A percentile compares a stretch with the other conserved stretches of the same genome.
phyloP scores from a whole-genome alignment of 2,329 filamentous ascomycete genomes.

The Neopestalotiopsis clavispora region DNA sequence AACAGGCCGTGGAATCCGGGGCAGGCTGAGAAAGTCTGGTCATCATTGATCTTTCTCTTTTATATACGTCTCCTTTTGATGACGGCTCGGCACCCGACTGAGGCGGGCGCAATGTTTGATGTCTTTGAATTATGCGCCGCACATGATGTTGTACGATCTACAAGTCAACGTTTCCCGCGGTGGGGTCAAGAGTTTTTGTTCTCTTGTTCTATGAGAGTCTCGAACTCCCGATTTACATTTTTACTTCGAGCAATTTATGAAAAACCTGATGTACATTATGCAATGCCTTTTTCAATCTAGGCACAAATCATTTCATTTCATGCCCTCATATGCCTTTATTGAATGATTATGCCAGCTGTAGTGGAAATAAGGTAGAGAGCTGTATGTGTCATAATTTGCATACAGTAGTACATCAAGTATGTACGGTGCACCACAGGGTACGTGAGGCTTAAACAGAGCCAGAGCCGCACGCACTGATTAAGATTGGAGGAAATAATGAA shows the following conservation, averaged over 20 bases:
- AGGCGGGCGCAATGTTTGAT: no score
- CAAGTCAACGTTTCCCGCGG: background rate
- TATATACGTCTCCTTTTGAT: no score
- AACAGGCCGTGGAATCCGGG: background rate
- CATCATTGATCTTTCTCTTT: no score
- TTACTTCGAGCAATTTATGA: background rate
- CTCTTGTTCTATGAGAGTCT: background rate
- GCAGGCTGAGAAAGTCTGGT: background rate
- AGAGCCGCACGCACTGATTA: no score
- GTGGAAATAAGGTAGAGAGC: background rate
- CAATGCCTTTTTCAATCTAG: background rate
- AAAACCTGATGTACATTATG: background rate
- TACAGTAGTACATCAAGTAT: background rate
- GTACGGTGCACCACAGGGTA: background rate
- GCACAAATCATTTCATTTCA: background rate
- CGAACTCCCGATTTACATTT: background rate
- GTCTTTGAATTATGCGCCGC: no score
- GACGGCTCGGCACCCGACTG: no score
- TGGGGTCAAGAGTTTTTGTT: background rate
- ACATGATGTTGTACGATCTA: background rate
- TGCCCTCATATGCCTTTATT: no score
- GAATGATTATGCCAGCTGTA: background rate
- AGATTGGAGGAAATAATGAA: background rate
- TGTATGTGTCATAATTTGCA: background rate
- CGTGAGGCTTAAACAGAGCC: background rate